Percentiles rank a stretch among this genome's conserved stretches.
Conservation (phyloP, 2,329 filamentous ascomycete genomes). For the Paecilomyces formosus region DNA sequence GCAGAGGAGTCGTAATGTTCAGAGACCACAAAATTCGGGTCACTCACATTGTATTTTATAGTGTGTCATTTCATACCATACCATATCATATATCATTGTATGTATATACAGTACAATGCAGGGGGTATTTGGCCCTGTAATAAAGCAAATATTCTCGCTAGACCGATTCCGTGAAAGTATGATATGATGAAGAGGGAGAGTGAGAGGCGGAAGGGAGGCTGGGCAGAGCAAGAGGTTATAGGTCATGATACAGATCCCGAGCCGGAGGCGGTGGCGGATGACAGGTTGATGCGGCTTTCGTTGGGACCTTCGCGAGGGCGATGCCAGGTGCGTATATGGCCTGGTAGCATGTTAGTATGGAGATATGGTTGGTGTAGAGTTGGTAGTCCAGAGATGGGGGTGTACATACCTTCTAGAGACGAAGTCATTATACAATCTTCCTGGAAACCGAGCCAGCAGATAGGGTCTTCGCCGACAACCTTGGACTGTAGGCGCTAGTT, state of each 20-base stretch:
- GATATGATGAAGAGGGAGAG: no score
- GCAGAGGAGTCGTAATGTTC: no score
- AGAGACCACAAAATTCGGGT: no score
- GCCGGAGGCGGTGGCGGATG: slow-evolving; percentile 3
- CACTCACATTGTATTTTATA: no score
- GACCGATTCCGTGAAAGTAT: no score
- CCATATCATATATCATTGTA: no score
- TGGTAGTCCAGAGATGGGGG: slow-evolving; percentile 10
- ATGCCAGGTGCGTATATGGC: slow-evolving; percentile 69
- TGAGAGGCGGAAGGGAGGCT: no score
- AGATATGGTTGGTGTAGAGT: background rate
- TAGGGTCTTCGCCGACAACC: slow-evolving; percentile 73
- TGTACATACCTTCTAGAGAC: slow-evolving; percentile 70
- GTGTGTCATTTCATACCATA: no score
- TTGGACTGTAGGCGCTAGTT: slow-evolving; percentile 58
- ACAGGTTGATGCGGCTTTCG: slow-evolving; percentile 23
- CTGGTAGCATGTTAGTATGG: slow-evolving; percentile 33
- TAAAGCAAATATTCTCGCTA: no score
- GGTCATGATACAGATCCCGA: slow-evolving; percentile 3
- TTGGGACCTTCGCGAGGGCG: slow-evolving; percentile 47
- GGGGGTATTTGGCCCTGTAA: no score
- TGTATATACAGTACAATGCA: no score
- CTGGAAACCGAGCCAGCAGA: slow-evolving; percentile 89
- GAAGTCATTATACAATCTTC: slow-evolving; percentile 89
- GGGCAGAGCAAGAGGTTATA: background rate